A percentile compares a stretch with the other conserved stretches of the same genome.
Conservation (phyloP, 345 rosid species). For the Boechera divaricarpa region DNA sequence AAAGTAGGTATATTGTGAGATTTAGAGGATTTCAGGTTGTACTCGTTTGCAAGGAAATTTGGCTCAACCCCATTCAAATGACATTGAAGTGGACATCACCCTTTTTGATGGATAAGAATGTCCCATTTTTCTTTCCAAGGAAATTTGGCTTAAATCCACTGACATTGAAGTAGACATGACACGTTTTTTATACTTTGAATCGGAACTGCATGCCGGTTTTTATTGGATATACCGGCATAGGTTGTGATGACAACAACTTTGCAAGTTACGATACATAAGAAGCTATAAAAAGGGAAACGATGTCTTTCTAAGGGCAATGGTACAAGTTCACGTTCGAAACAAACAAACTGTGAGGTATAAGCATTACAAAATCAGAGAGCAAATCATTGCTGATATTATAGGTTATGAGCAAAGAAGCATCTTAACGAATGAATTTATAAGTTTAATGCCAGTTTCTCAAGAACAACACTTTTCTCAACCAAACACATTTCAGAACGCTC, state of each 20-base stretch:
- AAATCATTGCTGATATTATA: too few species aligned
- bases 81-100: not conserved
- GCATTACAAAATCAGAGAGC: not conserved
- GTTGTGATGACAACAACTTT: not conserved
- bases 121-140: not conserved
- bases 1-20: not conserved
- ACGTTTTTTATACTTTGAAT: not conserved
- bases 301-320: not conserved
- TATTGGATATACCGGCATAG: not conserved
- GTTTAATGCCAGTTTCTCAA: slow-evolving; percentile 26
- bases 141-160: not conserved
- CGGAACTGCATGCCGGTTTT: not conserved
- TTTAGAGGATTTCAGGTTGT: not conserved
- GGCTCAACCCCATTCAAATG: not conserved
- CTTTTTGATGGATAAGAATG: not conserved
- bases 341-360: not conserved
- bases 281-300: not conserved
- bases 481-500: slow-evolving; percentile 33
- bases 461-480: slow-evolving; percentile 38
- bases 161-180: not conserved
- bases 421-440: slow-evolving; percentile 10
- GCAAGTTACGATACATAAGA: not conserved
- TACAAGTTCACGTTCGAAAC: not conserved
- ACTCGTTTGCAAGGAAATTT: not conserved
- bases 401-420: slow-evolving; percentile 7